Base-by-base conservation (phyloP, 129 eudicot species). In the Glebionis coronaria region DNA sequence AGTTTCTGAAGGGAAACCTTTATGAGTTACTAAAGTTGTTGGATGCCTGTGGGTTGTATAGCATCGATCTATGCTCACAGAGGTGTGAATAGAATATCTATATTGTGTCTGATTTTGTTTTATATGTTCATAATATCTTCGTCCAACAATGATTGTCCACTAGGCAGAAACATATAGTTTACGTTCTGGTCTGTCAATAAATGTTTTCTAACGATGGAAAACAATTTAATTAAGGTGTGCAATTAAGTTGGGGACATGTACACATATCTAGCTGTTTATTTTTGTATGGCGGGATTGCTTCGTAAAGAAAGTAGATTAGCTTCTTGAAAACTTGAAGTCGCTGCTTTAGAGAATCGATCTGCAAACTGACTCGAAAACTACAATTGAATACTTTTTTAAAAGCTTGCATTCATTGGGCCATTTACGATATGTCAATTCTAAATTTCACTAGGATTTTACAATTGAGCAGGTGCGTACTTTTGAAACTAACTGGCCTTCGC, bases 381-480 rank as follows among this genome's bases (percentile, higher is more conserved):
- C 84, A 18, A 94, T 89, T 73, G 78, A 76, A 38, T 86, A 76
- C 84, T 89, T 86, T 79, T 94, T 94, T 68, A 94, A 87, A 84
- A 78, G 97, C 79, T 76, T 94, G 60, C 83, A 92, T 29, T 87
- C 99, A 2, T 65, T 82, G 27, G 71, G 74, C 72, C 78, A 15
- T 75, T 46, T 94, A 56, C 82, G 79, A 68, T 76, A 82, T 59
- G 86, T 86, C 72, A 79, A 89, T 77, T 78, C 72, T 20, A 80
- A 85, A 56, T 85, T 91, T 70, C 88, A 88, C 53, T 84, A 92
- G 78, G 98, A 92, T 74, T 83, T 92, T 46, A 75, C 72, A 27
- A 84, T 76, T 56, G 87, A 81, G 21, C 84, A 92, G 98, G n/a
- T n/a, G n/a, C n/a, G 98, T 92, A 78, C 31, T 27, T 27, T 4